These are phyloP conservation scores for Trametes cinnabarina DNA, from an alignment of 768 basidiomycete species.

Conservation along the genomic window DNA sequence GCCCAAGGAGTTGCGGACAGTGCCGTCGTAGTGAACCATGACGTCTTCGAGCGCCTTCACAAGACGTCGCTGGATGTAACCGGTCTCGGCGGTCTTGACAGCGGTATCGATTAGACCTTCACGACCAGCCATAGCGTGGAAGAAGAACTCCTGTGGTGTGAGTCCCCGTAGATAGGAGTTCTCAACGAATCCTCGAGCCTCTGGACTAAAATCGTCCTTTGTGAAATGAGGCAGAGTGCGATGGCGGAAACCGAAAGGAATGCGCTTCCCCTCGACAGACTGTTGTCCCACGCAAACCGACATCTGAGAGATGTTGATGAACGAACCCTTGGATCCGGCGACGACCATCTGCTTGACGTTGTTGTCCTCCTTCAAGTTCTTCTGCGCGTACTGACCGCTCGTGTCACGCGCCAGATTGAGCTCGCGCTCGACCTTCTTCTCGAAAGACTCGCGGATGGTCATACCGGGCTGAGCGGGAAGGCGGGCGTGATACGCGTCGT, in stretches of 20 bases:
- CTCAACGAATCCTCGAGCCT: conserved; percentile 97
- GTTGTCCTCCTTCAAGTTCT: conserved; percentile 97
- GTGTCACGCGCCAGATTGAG: conserved; percentile 94
- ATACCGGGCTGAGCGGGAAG: conserved; percentile 93
- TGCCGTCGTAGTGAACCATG: conserved; percentile 96
- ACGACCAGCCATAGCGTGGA: conserved; percentile 99
- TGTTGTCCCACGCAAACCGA: conserved; percentile 99
- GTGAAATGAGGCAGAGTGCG: conserved; percentile 96
- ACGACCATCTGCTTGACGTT: conserved; percentile 99
- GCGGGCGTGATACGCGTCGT: conserved; percentile 79
- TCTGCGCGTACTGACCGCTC: conserved; percentile 95
- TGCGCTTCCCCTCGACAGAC: conserved; percentile 95
- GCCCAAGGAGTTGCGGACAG: conserved; percentile 94
- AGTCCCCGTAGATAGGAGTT: conserved; percentile 96
- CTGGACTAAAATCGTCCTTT: conserved; percentile 97
- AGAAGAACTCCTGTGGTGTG: conserved; percentile 98
- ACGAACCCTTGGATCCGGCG: conserved; percentile 96
- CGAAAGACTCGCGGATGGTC: conserved; percentile 99
- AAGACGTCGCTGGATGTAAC: conserved; percentile 96
- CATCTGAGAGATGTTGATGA: conserved; percentile 99
- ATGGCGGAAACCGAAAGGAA: conserved; percentile 97
- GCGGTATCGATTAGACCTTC: conserved; percentile 99
- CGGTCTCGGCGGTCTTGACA: conserved; percentile 99
- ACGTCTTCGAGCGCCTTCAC: conserved; percentile 99
- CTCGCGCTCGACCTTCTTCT: conserved; percentile 85